A percentile compares a stretch with the other conserved stretches of the same genome.
Evolutionary conservation across 441 rosid genomes (phyloP).

Genomic region (Aleurites moluccanus): DNA sequence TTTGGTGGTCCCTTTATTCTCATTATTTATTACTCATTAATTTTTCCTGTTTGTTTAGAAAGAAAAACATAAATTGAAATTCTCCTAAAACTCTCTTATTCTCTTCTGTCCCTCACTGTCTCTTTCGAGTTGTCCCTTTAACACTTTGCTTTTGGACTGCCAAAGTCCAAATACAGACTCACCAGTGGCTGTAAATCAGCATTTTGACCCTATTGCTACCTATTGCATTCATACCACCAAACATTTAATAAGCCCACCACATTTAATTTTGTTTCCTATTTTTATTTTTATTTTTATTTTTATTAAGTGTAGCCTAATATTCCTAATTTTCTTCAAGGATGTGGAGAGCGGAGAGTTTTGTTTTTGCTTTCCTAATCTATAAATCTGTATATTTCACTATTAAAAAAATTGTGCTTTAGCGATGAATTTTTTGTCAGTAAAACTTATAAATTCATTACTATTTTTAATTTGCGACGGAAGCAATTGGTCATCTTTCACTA

Average conservation of each 20-base stretch:
- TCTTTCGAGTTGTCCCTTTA: slow-evolving; percentile 32
- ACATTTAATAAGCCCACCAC: not conserved
- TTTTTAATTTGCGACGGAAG: too few relatives aligned
- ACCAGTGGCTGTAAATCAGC: not conserved
- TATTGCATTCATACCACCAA: not conserved
- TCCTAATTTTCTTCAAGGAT: too few relatives aligned
- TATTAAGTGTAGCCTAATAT: too few relatives aligned
- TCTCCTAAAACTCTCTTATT: slow-evolving; percentile 3
- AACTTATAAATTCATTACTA: too few relatives aligned
- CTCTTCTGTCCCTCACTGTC: slow-evolving; percentile 29
- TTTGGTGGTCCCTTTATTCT: slow-evolving; percentile 28
- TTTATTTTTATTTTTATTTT: not conserved
- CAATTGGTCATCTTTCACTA: too few relatives aligned
- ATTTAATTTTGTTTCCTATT: not conserved
- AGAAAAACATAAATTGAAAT: not conserved
- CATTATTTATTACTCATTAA: slow-evolving; percentile 5
- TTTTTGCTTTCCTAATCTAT: too few relatives aligned
- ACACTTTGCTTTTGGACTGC: not conserved
- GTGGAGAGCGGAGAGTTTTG: too few relatives aligned
- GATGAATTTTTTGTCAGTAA: too few relatives aligned
- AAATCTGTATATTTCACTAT: too few relatives aligned
- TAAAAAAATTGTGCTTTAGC: too few relatives aligned
- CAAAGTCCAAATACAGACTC: not conserved
- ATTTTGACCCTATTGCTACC: not conserved
- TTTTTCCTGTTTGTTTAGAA: too few relatives aligned